Conservation (phyloP, 139 green algal genomes). For the Auxenochlorella pyrenoidosa region DNA sequence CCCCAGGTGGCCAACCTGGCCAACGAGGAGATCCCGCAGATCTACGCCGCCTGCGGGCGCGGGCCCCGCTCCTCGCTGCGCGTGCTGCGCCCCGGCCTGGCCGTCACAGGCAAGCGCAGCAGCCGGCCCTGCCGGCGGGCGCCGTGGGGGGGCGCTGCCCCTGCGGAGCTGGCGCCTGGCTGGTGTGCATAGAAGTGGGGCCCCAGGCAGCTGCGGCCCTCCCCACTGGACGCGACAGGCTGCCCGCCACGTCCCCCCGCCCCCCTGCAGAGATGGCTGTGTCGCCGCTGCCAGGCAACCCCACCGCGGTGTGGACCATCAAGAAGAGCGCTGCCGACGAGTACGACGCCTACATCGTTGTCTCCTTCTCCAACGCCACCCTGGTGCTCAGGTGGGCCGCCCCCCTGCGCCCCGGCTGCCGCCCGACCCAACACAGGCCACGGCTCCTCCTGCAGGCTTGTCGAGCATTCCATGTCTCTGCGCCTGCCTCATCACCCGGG, state of each 20-base stretch:
- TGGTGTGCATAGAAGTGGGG: no score
- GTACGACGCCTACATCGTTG: constrained; percentile 96
- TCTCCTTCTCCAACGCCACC: constrained; percentile 97
- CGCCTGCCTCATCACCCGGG: no score
- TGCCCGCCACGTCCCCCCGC: background rate
- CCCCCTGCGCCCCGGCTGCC: no score
- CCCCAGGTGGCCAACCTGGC: constrained; percentile 89
- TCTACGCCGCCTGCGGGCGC: constrained; percentile 89
- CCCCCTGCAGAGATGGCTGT: constrained; percentile 86
- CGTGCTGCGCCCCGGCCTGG: constrained; percentile 92
- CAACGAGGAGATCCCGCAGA: constrained; percentile 85
- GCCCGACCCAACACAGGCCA: no score
- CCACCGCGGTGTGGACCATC: constrained; percentile 92
- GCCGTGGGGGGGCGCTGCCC: no score
- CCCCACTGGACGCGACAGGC: no score
- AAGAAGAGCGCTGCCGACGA: constrained; percentile 72
- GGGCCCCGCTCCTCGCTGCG: constrained; percentile 85
- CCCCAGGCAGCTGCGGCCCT: no score
- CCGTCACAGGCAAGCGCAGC: constrained; percentile 61
- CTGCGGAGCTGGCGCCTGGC: no score
- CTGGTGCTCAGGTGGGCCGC: constrained; percentile 70
- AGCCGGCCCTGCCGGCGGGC: background rate
- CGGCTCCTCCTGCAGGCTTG: no score
- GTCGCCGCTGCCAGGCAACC: constrained; percentile 86
- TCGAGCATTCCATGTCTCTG: no score